These are phyloP conservation scores for Tolypocladium paradoxum DNA, from an alignment of 2,329 filamentous ascomycete species.

Conservation along the genomic window DNA sequence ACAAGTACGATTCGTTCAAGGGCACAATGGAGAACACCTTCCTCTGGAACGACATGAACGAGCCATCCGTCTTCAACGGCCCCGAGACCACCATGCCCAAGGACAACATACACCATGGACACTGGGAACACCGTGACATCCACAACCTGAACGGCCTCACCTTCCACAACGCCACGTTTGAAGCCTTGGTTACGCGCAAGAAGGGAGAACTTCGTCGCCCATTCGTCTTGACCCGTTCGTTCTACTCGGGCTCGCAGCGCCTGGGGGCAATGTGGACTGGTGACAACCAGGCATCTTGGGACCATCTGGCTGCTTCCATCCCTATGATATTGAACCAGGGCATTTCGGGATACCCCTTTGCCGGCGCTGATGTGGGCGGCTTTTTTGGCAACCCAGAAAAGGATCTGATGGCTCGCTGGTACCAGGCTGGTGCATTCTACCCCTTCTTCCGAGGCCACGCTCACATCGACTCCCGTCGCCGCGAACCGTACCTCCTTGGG, in stretches of 20 bases:
- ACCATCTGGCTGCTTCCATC: slow-evolving; percentile 76
- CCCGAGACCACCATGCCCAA: slow-evolving; percentile 98
- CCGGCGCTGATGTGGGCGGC: slow-evolving; percentile 89
- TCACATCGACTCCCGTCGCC: slow-evolving; percentile 88
- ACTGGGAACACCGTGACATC: slow-evolving; percentile 94
- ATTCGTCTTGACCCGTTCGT: slow-evolving; percentile 86
- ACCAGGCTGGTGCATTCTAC: slow-evolving; percentile 92
- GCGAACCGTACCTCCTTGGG: slow-evolving; percentile 82
- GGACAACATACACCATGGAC: slow-evolving; percentile 83
- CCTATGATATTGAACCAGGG: slow-evolving; percentile 93
- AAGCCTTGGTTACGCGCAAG: slow-evolving; percentile 74
- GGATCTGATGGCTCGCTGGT: slow-evolving; percentile 88
- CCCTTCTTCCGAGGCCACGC: slow-evolving; percentile 97
- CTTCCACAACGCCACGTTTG: slow-evolving; percentile 86
- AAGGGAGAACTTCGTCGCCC: slow-evolving; percentile 77
- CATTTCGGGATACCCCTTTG: slow-evolving; percentile 86
- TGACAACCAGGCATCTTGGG: slow-evolving; percentile 91
- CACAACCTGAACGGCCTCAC: slow-evolving; percentile 96
- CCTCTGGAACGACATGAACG: slow-evolving; percentile 99
- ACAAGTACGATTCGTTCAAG: slow-evolving; percentile 80
- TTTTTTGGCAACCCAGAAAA: slow-evolving; percentile 97
- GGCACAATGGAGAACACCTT: slow-evolving; percentile 79
- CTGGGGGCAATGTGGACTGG: slow-evolving; percentile 97
- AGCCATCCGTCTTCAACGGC: slow-evolving; percentile 97
- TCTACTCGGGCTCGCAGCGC: slow-evolving; percentile 84